phyloP scores from a whole-genome alignment of 305 asterid species.

The Stenogyne calaminthoides region DNA sequence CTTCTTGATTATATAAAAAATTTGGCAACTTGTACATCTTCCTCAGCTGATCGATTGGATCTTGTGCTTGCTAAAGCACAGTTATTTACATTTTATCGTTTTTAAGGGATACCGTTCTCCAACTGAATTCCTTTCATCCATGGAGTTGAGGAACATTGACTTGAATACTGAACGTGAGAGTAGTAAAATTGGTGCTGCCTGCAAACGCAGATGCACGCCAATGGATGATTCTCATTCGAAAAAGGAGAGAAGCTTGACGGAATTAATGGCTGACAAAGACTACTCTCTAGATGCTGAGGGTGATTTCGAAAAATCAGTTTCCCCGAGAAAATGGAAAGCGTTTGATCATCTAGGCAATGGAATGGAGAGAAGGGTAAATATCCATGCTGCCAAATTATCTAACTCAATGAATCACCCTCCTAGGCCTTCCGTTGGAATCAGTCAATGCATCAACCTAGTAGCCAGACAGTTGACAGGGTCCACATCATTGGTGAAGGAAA shows the following conservation, averaged over 20 bases:
- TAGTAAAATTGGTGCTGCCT: not conserved
- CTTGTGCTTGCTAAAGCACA: conserved; percentile 66
- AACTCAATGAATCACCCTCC: conserved; percentile 39
- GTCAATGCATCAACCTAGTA: conserved; percentile 73
- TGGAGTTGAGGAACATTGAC: conserved; percentile 47
- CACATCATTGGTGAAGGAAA: conserved; percentile 41
- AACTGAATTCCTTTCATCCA: conserved; percentile 39
- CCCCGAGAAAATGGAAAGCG: conserved; percentile 54
- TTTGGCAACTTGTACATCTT: conserved; percentile 53
- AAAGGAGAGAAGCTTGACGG: conserved; percentile 62
- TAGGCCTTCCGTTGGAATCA: conserved; percentile 66
- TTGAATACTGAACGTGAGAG: conserved; percentile 20
- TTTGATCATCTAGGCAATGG: conserved; percentile 46
- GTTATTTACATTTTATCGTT: conserved; percentile 57
- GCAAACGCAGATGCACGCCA: conserved; percentile 38
- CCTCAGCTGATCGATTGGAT: conserved; percentile 51
- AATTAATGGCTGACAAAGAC: conserved; percentile 45
- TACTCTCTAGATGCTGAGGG: conserved; percentile 46
- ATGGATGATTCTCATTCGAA: conserved; percentile 42
- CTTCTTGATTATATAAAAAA: conserved; percentile 53
- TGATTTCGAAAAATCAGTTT: conserved; percentile 25
- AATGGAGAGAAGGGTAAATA: conserved; percentile 42
- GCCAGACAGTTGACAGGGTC: conserved; percentile 74
- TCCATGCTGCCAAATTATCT: conserved; percentile 55
- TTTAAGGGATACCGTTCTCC: conserved; percentile 57